Conservation (phyloP, 2,329 filamentous ascomycete species). For the Harringtonia lauricola region DNA sequence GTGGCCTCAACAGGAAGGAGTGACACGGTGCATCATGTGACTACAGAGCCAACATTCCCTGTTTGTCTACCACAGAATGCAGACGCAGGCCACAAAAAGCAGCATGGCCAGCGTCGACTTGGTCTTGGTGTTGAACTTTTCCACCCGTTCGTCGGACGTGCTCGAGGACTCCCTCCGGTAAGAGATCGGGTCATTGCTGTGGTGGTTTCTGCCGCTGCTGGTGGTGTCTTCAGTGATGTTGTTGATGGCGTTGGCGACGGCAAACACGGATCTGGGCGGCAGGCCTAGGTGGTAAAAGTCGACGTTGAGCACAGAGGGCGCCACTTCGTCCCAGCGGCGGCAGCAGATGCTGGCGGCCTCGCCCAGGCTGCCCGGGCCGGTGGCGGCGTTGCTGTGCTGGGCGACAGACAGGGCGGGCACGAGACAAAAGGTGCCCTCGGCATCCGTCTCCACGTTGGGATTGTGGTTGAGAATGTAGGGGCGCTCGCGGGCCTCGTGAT, state of each 20-base stretch:
- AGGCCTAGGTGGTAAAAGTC: slow-evolving; percentile 73
- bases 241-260: slow-evolving; percentile 59
- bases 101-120: too few species aligned
- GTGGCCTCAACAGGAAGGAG: too few species aligned
- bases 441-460: slow-evolving; percentile 65
- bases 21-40: too few species aligned
- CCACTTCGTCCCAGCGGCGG: slow-evolving; percentile 48
- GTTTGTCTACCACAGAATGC: too few species aligned
- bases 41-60: too few species aligned
- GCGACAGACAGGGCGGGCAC: slow-evolving; percentile 57
- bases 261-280: slow-evolving; percentile 61
- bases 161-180: too few species aligned
- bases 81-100: too few species aligned
- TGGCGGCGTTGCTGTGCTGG: slow-evolving; percentile 60
- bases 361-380: slow-evolving; percentile 57
- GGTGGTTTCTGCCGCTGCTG: too few species aligned
- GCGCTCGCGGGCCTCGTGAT: slow-evolving; percentile 41
- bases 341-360: slow-evolving; percentile 51
- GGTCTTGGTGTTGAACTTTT: too few species aligned
- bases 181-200: too few species aligned
- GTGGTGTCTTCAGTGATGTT: slow-evolving; percentile 53
- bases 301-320: slow-evolving; percentile 71
- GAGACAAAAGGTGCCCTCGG: slow-evolving; percentile 55
- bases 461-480: slow-evolving; percentile 89
- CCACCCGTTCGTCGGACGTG: too few species aligned